These are phyloP conservation scores for Diplodia scrobiculata DNA, from an alignment of 2,329 filamentous ascomycete genomes.

Conservation along the genomic window DNA sequence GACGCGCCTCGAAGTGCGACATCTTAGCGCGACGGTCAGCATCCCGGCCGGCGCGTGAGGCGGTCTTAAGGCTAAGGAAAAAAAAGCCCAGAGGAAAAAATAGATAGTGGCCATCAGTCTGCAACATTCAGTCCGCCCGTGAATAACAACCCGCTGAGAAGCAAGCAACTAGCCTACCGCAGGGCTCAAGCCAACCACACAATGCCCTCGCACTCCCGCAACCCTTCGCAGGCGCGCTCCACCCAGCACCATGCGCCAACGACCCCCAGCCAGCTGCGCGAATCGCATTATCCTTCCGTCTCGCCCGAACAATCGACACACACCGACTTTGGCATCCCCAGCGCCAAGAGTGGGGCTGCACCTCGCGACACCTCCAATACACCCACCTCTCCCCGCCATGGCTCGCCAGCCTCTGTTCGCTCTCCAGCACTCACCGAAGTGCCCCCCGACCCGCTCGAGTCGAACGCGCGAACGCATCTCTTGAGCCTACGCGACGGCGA, in stretches of 20 bases:
- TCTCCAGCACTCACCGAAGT: conserved; percentile 34
- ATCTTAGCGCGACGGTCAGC: background rate
- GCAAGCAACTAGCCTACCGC: conserved; percentile 18
- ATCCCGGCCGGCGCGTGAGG: conserved; percentile 2
- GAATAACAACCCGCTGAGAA: conserved; percentile 13
- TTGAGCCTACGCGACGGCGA: conserved; percentile 45
- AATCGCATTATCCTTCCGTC: conserved; percentile 48
- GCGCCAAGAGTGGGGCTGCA: conserved; percentile 29
- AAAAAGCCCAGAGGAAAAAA: background rate
- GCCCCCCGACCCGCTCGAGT: conserved; percentile 37
- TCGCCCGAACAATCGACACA: conserved; percentile 44
- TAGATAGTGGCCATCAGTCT: background rate
- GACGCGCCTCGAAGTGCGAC: background rate
- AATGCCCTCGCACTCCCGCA: conserved; percentile 34
- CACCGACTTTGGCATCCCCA: conserved; percentile 34
- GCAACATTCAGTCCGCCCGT: background rate
- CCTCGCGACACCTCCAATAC: conserved; percentile 25
- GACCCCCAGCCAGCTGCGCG: conserved; percentile 47
- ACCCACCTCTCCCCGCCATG: conserved; percentile 38
- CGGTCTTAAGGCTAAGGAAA: background rate
- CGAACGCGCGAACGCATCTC: conserved; percentile 44
- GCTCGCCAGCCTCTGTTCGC: conserved; percentile 38
- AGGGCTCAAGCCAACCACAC: conserved; percentile 34
- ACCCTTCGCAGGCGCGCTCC: conserved; percentile 40
- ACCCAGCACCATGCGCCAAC: conserved; percentile 41